These are phyloP conservation scores for Olyra latifolia DNA, from an alignment of 176 grass and related monocot species.

Conservation along the genomic window DNA sequence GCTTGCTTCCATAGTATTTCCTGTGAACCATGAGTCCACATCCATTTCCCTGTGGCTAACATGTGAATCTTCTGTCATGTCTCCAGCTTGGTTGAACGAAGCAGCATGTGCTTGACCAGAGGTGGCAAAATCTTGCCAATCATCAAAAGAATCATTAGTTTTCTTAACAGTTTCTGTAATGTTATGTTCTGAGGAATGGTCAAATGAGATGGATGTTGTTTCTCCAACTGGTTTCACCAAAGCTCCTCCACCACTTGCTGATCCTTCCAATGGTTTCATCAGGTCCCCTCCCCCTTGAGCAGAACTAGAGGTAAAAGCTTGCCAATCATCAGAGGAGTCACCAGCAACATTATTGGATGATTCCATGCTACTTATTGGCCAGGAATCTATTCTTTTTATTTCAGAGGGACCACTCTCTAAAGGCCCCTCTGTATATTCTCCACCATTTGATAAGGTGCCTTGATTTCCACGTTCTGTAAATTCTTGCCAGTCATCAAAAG, in stretches of 20 bases:
- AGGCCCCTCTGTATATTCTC: conserved; percentile 18
- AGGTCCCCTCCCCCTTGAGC: conserved; percentile 41
- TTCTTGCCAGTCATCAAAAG: conserved; percentile 66
- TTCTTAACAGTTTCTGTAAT: conserved; percentile 37
- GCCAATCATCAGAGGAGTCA: conserved; percentile 59
- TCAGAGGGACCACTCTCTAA: conserved; percentile 31
- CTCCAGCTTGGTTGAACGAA: conserved; percentile 27
- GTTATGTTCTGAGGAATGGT: conserved; percentile 33
- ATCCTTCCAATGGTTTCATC: conserved; percentile 8
- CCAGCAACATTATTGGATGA: conserved; percentile 33
- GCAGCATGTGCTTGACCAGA: conserved; percentile 40
- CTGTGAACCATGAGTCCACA: conserved; percentile 51
- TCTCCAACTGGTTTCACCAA: conserved; percentile 32
- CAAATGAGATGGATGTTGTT: conserved; percentile 10
- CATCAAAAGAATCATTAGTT: conserved; percentile 47
- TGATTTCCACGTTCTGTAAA: conserved; percentile 39
- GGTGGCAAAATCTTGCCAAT: conserved; percentile 64
- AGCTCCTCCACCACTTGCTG: conserved; percentile 3
- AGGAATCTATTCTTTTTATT: conserved; percentile 40
- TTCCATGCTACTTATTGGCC: conserved; percentile 41
- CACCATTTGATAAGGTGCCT: conserved; percentile 26
- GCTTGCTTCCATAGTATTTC: conserved; percentile 15
- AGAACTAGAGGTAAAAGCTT: conserved; percentile 56
- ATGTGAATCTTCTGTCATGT: conserved; percentile 18
- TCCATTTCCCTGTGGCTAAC: conserved; percentile 34